phyloP scores from a whole-genome alignment of 75 land plant genomes.

The Sequoia sempervirens region DNA sequence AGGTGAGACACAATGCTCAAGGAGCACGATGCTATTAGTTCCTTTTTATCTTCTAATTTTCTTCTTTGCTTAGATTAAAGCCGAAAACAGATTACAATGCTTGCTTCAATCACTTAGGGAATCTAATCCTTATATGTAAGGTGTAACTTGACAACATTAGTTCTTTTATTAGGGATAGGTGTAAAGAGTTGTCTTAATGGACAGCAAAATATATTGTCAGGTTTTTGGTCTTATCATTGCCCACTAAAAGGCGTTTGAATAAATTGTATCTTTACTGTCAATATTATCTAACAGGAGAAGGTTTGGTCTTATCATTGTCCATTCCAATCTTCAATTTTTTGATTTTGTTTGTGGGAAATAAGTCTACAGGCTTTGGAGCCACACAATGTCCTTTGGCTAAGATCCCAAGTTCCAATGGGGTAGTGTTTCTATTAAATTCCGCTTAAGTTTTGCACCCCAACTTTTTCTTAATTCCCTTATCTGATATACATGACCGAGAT shows the following conservation, averaged over 20 bases:
- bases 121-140: background rate
- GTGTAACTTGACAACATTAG: background rate
- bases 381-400: background rate
- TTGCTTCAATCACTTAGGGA: background rate
- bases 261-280: background rate
- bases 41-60: background rate
- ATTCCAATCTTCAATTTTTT: background rate
- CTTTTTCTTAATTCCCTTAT: background rate
- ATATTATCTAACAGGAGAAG: background rate
- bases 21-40: background rate
- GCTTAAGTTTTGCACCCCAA: background rate
- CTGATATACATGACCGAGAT: background rate
- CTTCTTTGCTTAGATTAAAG: background rate
- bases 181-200: background rate
- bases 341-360: background rate
- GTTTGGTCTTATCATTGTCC: background rate
- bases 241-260: background rate
- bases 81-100: background rate
- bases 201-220: background rate
- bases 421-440: background rate
- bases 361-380: background rate
- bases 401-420: background rate
- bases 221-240: background rate
- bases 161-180: background rate
- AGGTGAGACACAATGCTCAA: background rate